Conservation (phyloP, 208 protist genomes). For the Trypanosoma caninum region DNA sequence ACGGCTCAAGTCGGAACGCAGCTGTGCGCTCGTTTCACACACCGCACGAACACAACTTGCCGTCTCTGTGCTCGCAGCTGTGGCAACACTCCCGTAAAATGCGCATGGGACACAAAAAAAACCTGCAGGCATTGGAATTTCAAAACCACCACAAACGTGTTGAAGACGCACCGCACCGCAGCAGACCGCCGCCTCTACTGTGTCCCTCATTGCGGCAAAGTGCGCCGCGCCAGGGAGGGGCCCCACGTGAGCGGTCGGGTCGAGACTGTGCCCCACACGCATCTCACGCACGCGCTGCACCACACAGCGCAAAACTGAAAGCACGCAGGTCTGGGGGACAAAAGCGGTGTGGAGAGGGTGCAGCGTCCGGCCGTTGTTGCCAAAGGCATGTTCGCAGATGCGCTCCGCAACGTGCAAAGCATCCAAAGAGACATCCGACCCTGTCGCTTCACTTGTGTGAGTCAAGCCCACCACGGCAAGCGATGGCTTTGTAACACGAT, state of each 20-base stretch:
- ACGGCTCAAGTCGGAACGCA: slow-evolving; percentile 21
- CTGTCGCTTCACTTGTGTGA: not conserved
- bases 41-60: not conserved
- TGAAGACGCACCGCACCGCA: slow-evolving; percentile 10
- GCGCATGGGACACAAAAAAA: slow-evolving; percentile 34
- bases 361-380: slow-evolving; percentile 12
- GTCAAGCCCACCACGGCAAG: slow-evolving; percentile 2
- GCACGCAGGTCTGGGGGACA: slow-evolving; percentile 15
- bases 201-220: slow-evolving; percentile 13
- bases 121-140: slow-evolving; percentile 22
- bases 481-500: slow-evolving; percentile 7
- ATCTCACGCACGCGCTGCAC: slow-evolving; percentile 5
- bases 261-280: slow-evolving; percentile 37
- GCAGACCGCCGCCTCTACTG: slow-evolving; percentile 6
- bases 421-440: not conserved
- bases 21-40: not conserved
- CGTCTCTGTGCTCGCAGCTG: not conserved
- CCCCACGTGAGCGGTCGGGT: slow-evolving; percentile 16
- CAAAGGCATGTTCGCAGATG: slow-evolving; percentile 20
- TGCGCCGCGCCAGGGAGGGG: slow-evolving; percentile 25
- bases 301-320: slow-evolving; percentile 26
- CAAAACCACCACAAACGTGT: slow-evolving; percentile 42
- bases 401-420: not conserved
- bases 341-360: slow-evolving; percentile 26
- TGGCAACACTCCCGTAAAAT: slow-evolving; percentile 21